Evolutionary conservation across 2,329 filamentous ascomycete genomes (phyloP).

Genomic region (Ophiostoma piceae): DNA sequence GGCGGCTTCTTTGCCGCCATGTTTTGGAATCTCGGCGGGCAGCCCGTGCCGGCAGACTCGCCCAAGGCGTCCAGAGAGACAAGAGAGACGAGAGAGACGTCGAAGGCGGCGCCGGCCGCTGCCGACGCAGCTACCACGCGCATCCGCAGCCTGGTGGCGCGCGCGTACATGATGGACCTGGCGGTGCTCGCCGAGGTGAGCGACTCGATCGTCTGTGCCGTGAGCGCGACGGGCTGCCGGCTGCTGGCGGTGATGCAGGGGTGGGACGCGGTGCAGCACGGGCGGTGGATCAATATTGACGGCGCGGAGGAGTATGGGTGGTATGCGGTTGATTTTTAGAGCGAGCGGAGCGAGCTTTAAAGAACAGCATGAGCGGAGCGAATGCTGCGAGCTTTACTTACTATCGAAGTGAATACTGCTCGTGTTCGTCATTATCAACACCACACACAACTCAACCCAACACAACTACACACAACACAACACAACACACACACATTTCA

Average conservation of each 20-base stretch:
- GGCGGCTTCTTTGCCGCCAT: conserved; percentile 78
- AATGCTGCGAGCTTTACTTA: neutral
- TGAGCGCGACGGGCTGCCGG: conserved; percentile 67
- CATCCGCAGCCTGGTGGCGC: conserved; percentile 66
- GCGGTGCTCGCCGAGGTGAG: conserved; percentile 63
- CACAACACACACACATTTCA: neutral
- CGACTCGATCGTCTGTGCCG: conserved; percentile 70
- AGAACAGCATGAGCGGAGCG: neutral
- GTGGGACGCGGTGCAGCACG: conserved; percentile 62
- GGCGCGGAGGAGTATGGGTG: conserved; percentile 65
- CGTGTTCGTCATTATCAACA: too few relatives aligned
- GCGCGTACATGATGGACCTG: conserved; percentile 79
- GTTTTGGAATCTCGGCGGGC: conserved; percentile 65
- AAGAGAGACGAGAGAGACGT: too few relatives aligned
- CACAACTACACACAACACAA: too few relatives aligned
- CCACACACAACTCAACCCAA: too few relatives aligned
- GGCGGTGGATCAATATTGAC: conserved; percentile 74
- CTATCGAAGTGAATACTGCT: too few relatives aligned
- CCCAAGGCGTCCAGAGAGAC: too few relatives aligned
- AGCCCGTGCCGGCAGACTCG: too few relatives aligned
- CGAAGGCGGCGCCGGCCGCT: too few relatives aligned
- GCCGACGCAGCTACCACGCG: conserved; percentile 49
- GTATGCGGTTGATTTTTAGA: conserved; percentile 33
- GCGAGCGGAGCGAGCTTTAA: too few relatives aligned
- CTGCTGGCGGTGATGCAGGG: conserved; percentile 82